Conservation (phyloP, 1,139 yeast genomes). For the Candida buenavistaensis region DNA sequence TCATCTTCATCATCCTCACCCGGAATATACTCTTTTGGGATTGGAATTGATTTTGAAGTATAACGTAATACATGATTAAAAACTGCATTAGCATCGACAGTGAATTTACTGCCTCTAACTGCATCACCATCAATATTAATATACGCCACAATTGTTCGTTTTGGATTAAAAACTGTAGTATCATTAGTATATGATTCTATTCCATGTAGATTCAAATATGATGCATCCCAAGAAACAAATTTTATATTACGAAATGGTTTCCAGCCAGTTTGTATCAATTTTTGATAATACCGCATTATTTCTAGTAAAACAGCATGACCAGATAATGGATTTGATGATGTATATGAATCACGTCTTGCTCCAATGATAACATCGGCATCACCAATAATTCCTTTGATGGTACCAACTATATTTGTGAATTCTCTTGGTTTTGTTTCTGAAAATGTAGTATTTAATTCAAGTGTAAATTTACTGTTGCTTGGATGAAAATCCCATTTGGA, state of each 20-base stretch:
- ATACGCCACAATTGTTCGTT: slow-evolving; percentile 33
- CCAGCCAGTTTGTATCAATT: slow-evolving; percentile 40
- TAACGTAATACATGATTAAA: slow-evolving; percentile 33
- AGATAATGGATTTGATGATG: slow-evolving; percentile 39
- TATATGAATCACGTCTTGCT: slow-evolving; percentile 41
- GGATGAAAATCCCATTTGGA: slow-evolving; percentile 31
- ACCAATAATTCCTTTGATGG: slow-evolving; percentile 38
- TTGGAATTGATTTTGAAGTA: slow-evolving; percentile 35
- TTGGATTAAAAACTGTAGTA: slow-evolving; percentile 19
- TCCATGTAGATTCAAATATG: slow-evolving; percentile 36
- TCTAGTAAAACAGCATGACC: slow-evolving; percentile 44
- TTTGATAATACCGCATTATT: slow-evolving; percentile 38
- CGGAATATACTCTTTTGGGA: slow-evolving; percentile 27
- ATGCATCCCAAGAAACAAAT: slow-evolving; percentile 48
- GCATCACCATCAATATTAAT: slow-evolving; percentile 44
- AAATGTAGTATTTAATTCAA: slow-evolving; percentile 24
- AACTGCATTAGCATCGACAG: slow-evolving; percentile 39
- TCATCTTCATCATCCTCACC: slow-evolving; percentile 13
- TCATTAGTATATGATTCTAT: slow-evolving; percentile 27
- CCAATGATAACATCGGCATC: slow-evolving; percentile 47
- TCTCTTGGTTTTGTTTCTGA: slow-evolving; percentile 15
- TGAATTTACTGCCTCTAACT: slow-evolving; percentile 38
- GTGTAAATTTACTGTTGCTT: slow-evolving; percentile 13
- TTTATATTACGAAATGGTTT: slow-evolving; percentile 43
- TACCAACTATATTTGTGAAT: slow-evolving; percentile 36